A percentile compares a stretch with the other conserved stretches of the same genome.
phyloP scores from a whole-genome alignment of 1,284 basidiomycete genomes.

The Rhodotorula sp. region DNA sequence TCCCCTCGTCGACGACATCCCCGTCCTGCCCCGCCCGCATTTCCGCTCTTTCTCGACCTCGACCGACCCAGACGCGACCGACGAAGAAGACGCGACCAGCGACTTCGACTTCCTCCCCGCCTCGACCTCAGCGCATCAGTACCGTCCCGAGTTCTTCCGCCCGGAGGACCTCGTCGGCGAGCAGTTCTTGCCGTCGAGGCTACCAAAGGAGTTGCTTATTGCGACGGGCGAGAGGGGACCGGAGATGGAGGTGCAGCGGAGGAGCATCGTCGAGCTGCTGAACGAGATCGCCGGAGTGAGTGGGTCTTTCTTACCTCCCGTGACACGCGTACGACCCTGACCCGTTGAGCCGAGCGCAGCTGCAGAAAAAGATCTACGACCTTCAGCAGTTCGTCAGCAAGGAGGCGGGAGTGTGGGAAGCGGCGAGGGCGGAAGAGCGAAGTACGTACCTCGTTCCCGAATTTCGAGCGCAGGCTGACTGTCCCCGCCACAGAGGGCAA shows the following conservation, averaged over 20 bases:
- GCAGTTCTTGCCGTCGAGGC: slow-evolving; percentile 20
- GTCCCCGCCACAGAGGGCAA: background rate
- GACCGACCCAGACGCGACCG: background rate
- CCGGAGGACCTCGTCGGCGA: slow-evolving; percentile 28
- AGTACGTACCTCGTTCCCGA: background rate
- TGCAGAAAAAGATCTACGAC: slow-evolving; percentile 24
- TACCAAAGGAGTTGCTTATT: slow-evolving; percentile 25
- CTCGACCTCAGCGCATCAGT: too few species aligned
- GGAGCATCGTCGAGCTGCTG: slow-evolving; percentile 13
- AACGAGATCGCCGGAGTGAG: slow-evolving; percentile 35
- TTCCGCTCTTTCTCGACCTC: background rate
- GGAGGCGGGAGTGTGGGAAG: slow-evolving; percentile 12
- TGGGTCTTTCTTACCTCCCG: background rate
- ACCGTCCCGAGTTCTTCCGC: slow-evolving; percentile 21
- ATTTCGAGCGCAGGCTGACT: background rate
- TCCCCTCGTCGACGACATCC: background rate
- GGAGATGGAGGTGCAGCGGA: slow-evolving; percentile 26
- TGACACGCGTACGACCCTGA: background rate
- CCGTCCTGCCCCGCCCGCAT: background rate
- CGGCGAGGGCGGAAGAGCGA: background rate
- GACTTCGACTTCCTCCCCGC: background rate
- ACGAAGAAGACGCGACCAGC: background rate
- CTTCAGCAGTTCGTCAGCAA: slow-evolving; percentile 11
- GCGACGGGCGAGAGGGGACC: background rate
- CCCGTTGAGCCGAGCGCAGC: background rate